Percentiles rank a stretch among this genome's conserved stretches.
phyloP scores from a whole-genome alignment of 2,329 filamentous ascomycete species.

The Fusarium phyllophilum region DNA sequence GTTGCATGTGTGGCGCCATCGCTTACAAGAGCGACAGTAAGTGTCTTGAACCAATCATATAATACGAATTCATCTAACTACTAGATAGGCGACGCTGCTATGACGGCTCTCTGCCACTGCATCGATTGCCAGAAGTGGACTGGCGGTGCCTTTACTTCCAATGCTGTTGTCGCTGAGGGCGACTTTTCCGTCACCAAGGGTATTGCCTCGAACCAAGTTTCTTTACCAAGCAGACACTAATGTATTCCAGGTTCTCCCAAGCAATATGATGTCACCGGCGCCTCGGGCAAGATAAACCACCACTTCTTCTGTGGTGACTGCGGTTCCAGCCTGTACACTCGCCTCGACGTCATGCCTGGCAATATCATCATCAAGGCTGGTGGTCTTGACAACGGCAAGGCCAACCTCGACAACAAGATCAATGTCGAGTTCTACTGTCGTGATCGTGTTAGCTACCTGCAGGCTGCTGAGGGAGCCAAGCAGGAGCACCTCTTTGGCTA shows the following conservation, averaged over 20 bases:
- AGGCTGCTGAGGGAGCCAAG: slow-evolving; percentile 56
- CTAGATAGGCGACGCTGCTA: slow-evolving; percentile 51
- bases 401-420: slow-evolving; percentile 55
- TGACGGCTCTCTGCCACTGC: slow-evolving; percentile 63
- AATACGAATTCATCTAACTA: background rate
- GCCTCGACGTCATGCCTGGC: slow-evolving; percentile 64
- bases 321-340: slow-evolving; percentile 61
- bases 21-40: slow-evolving; percentile 49
- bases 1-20: slow-evolving; percentile 52
- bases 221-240: background rate
- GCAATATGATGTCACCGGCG: slow-evolving; percentile 58
- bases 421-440: slow-evolving; percentile 64
- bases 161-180: slow-evolving; percentile 59
- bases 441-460: slow-evolving; percentile 58
- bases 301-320: slow-evolving; percentile 66
- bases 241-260: slow-evolving; percentile 54
- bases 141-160: slow-evolving; percentile 65
- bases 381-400: slow-evolving; percentile 58
- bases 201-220: slow-evolving; percentile 9
- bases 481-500: slow-evolving; percentile 53
- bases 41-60: slow-evolving; percentile 4
- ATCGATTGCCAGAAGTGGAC: slow-evolving; percentile 66
- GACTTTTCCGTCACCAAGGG: slow-evolving; percentile 62
- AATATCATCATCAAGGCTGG: slow-evolving; percentile 63
- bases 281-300: slow-evolving; percentile 64